Evolutionary conservation across 2,329 filamentous ascomycete genomes (phyloP), one percentile per base, ranked within the genome.

Genomic region (Zymoseptoria brevis): DNA sequence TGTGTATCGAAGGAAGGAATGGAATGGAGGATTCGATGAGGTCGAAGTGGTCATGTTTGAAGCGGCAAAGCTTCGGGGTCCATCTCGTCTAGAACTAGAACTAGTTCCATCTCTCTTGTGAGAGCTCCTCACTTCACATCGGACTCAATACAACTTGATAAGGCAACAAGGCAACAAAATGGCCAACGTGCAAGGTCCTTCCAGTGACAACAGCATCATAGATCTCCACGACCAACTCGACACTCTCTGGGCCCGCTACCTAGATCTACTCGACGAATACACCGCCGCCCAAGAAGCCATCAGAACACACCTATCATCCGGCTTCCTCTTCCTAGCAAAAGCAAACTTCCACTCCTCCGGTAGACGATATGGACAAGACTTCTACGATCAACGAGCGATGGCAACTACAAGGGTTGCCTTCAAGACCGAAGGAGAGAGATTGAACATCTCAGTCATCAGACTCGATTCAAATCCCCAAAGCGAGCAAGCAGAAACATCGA

Each of bases 181-280:
- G 51, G n/a, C 51, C 8, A 21, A 53, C 4, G 9, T 8, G 6
- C 13, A 53, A 30, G 16, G 21, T 2, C 16, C 11, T 16, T 6
- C 16, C 35, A 41, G 1, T 4, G 11, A 16, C 11, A 58, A 49
- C 16, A 16, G 6, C 54, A 57, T 61, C 19, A 16, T n/a, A 13
- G 64, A 59, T 8, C 65, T 77, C 26, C 60, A 78, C 68, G 68
- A 70, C 65, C 64, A 67, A 30, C 83, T 91, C 57, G 88, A 91
- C 71, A 63, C 68, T 54, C 79, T 90, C 26, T 77, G 90, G 22
- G 81, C 82, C 71, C 80, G 77, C 35, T 90, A 91, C 69, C 82
- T 93, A 8, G 62, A 71, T 57, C 79, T 88, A 1, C 75, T 92
- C 1, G 80, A 91, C 71, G 76, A 84, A 67, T 91, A 92, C 75